Base-by-base conservation (phyloP, 257 asterid genomes). In the Dorcoceras hygrometricum region DNA sequence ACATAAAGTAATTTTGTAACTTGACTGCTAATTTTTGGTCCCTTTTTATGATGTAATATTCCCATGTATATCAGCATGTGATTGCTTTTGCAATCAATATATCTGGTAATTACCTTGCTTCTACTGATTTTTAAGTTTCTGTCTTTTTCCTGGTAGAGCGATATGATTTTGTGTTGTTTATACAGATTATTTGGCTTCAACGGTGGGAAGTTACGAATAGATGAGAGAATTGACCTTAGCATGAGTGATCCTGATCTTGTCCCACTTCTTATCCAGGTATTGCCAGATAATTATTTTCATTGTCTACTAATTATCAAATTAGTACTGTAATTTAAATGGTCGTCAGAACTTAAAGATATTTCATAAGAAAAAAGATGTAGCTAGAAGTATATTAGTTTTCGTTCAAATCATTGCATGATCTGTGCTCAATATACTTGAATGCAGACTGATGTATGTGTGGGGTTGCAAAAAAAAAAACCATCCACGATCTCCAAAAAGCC, bases 241-340 rank as follows among this genome's bases (percentile, higher is more conserved):
- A 94, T 90, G 99, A 87, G 97, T 72, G 99, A 90, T 76, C 86
- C 93, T 58, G 99, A 90, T 82, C 95, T 94, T 53, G 96, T 94
- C 69, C 96, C 97, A 43, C 97, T 90, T 66, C 76, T 90, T 81
- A 78, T 94, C 75, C 99, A 94, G 97, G 99, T 94, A 83, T 53
- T 27, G 8, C 66, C 61, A 63, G 70, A 73, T 69, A 66, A 60
- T 58, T 26, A 58, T 28, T 43, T 54, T 36, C 66, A 19, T 14
- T 56, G 54, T 68, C 23, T 34, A 25, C 53, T 59, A 20, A 32
- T 66, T 55, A 34, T 68, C 39, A 39, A 25, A 43, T 18, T 4
- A n/a, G n/a, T n/a, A n/a, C n/a, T n/a, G n/a, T n/a, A n/a, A n/a
- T n/a, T n/a, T 57, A 54, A 55, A 31, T 69, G 43, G 63, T 25